Conservation (phyloP, 352 stramenopile genomes). For the Phytophthora multivora region DNA sequence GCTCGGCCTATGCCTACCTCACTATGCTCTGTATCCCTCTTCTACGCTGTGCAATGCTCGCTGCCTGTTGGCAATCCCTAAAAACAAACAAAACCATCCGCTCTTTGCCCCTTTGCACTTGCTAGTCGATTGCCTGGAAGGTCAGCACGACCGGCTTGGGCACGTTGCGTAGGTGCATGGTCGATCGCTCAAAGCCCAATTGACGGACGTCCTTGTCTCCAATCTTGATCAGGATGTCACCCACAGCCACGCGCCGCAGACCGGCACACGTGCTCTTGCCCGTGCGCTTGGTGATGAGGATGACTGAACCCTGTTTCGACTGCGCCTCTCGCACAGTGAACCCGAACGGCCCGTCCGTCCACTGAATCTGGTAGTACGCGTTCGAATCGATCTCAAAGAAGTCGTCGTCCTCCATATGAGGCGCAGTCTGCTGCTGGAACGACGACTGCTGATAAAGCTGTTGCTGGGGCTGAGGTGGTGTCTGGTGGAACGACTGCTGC, state of each 20-base stretch:
- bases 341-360: constrained; percentile 81
- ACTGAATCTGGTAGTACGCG: constrained; percentile 82
- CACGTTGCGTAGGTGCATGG: constrained; percentile 73
- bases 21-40: constrained; percentile 7
- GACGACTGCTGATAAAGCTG: constrained; percentile 22
- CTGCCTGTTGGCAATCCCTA: constrained; percentile 12
- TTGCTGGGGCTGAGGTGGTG: constrained; percentile 15
- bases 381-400: constrained; percentile 69
- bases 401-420: constrained; percentile 46
- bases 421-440: constrained; percentile 14
- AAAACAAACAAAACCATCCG: constrained; percentile 33
- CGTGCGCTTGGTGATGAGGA: constrained; percentile 84
- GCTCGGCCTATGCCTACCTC: constrained; percentile 7
- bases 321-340: constrained; percentile 80
- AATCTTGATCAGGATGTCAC: constrained; percentile 80
- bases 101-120: constrained; percentile 9
- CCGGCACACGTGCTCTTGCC: constrained; percentile 78
- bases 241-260: constrained; percentile 72
- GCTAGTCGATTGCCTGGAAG: constrained; percentile 80
- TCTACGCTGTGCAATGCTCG: constrained; percentile 6
- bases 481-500: constrained; percentile 21
- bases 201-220: constrained; percentile 71
- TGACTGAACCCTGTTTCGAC: constrained; percentile 65
- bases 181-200: constrained; percentile 77
- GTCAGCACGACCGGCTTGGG: constrained; percentile 76